Conservation (phyloP, 306 rosid species). For the Ormosia semicastrata region DNA sequence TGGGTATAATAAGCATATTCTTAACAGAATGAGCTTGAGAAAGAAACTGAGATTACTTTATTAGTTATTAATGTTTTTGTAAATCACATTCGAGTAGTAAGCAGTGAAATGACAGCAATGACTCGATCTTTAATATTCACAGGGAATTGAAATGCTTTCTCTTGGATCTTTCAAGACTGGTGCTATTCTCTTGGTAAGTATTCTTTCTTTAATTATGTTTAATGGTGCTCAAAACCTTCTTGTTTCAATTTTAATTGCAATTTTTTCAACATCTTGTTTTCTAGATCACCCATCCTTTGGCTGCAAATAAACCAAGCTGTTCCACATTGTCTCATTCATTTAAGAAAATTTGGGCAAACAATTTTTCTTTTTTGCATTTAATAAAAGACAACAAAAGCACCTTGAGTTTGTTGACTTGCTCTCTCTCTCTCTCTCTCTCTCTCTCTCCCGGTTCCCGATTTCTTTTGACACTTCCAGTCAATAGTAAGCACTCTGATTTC, state of each 20-base stretch:
- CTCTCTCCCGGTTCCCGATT: neutral
- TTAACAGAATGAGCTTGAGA: neutral
- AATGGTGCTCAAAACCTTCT: neutral
- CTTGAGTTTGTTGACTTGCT: neutral
- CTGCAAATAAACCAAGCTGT: neutral
- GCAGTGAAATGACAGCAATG: neutral
- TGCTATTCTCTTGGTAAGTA: conserved; percentile 70
- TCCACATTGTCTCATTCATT: conserved; percentile 1
- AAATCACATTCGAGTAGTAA: neutral
- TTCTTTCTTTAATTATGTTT: neutral
- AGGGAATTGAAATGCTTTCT: conserved; percentile 90
- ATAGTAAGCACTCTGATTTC: neutral
- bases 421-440: neutral
- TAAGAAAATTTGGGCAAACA: neutral
- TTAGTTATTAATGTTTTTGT: neutral
- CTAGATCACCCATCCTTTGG: neutral
- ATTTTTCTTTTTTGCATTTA: neutral
- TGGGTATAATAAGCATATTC: neutral
- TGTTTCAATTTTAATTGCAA: neutral
- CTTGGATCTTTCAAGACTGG: conserved; percentile 85
- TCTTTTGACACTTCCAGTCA: neutral
- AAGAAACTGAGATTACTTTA: neutral
- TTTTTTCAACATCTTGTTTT: neutral
- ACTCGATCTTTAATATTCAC: conserved; percentile 11
- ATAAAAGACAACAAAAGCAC: neutral